Evolutionary conservation across 805 yeast genomes (phyloP).

Genomic region (Pichia deserticola): DNA sequence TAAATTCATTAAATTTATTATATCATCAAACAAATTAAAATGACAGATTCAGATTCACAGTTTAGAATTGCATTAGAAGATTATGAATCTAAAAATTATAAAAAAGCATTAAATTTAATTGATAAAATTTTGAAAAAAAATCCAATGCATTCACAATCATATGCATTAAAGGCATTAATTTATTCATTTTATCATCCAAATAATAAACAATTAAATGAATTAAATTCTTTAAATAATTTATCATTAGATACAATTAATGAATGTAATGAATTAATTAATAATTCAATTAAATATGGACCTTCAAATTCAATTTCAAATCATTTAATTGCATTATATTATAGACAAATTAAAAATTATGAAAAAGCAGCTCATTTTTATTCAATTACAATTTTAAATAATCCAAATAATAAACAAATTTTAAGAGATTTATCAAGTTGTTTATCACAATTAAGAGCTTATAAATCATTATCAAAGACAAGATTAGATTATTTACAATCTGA

Average conservation of each 20-base stretch:
- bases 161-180: constrained; percentile 78
- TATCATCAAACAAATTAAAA: not conserved
- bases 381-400: constrained; percentile 68
- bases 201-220: constrained; percentile 6
- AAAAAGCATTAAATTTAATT: constrained; percentile 69
- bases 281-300: constrained; percentile 54
- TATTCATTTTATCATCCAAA: constrained; percentile 8
- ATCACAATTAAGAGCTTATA: constrained; percentile 70
- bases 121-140: constrained; percentile 73
- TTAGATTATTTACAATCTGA: constrained; percentile 60
- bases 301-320: constrained; percentile 72
- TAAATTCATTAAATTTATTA: no score
- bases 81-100: constrained; percentile 81
- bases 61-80: constrained; percentile 77
- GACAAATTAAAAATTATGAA: constrained; percentile 57
- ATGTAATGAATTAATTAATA: constrained; percentile 51
- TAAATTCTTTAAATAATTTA: constrained; percentile 35
- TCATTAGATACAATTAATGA: constrained; percentile 47
- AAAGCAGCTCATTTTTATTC: constrained; percentile 77
- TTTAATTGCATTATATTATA: constrained; percentile 75
- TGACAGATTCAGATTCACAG: constrained; percentile 21
- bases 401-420: constrained; percentile 68
- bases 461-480: constrained; percentile 54
- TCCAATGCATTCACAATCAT: constrained; percentile 67
- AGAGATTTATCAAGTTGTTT: constrained; percentile 79